Conservation (phyloP, 1,284 basidiomycete genomes). For the Hemileia vastatrix region DNA sequence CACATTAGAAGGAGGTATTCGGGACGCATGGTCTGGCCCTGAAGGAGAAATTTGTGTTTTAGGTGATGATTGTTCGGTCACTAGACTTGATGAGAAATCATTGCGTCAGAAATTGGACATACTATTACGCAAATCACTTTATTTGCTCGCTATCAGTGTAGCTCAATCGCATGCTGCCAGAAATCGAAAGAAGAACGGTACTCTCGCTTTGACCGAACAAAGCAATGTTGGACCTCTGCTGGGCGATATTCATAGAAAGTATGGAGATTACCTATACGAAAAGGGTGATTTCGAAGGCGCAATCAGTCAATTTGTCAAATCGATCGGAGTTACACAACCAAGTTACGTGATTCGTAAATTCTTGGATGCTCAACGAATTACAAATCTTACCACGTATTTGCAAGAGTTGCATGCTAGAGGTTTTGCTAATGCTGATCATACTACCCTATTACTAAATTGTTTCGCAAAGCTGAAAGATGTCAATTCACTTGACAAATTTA, state of each 20-base stretch:
- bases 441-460: constrained; percentile 85
- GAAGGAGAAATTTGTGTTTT: constrained; percentile 69
- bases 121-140: too few relatives aligned
- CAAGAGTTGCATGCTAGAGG: constrained; percentile 85
- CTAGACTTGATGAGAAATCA: too few relatives aligned
- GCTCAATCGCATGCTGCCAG: too few relatives aligned
- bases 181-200: constrained; percentile 58
- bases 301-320: constrained; percentile 83
- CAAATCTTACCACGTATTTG: constrained; percentile 86
- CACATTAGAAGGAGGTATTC: constrained; percentile 66
- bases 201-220: too few relatives aligned
- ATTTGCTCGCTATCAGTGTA: too few relatives aligned
- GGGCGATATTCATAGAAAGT: constrained; percentile 75
- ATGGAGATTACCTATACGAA: constrained; percentile 81
- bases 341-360: constrained; percentile 98
- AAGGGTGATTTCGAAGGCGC: constrained; percentile 89
- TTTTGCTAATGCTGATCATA: constrained; percentile 91
- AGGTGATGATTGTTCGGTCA: too few relatives aligned
- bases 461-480: constrained; percentile 98
- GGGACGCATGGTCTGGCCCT: constrained; percentile 65
- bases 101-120: too few relatives aligned
- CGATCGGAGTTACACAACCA: constrained; percentile 77
- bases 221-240: constrained; percentile 54
- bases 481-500: constrained; percentile 75
- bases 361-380: constrained; percentile 88